Base-by-base conservation (phyloP, 768 basidiomycete species). In the Pleurotus sapidus region DNA sequence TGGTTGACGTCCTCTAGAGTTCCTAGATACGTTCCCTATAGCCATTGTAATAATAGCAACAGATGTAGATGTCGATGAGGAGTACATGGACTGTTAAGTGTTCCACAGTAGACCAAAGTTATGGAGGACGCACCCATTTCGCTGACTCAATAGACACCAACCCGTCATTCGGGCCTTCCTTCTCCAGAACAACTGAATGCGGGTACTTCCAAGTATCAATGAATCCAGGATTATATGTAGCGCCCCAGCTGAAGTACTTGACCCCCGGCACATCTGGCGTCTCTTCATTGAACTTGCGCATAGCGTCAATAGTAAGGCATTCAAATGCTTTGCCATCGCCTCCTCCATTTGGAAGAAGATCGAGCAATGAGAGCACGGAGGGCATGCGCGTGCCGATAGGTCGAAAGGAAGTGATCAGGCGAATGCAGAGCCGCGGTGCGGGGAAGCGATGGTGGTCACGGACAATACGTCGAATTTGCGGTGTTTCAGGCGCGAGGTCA, bases 291-390 rank as follows among this genome's bases (percentile, higher is more conserved):
- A 99, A 99, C 50, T 79, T 71, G 37, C 80, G 81, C 96, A 98
- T 99, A 59, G 84, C 86, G 25, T 88, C 85, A 6, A 87, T 71
- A 0, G 94, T 95, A 46, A 99, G 84, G 57, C 81, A 89, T 65
- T 93, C 86, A 60, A 99, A 98, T 3, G 97, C 97, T 60, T 85
- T 88, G 6, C 97, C 97, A 61, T 98, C 95, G 8, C 97, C 97
- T 1, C 93, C 92, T 8, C 95, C 92, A 57, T 91, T 96, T 0
- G 95, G 91, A 2, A 94, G 81, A 42, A 97, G 67, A 60, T 94
- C 89, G 18, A 99, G 82, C 14, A 91, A 75, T 17, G 85, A 79
- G 25, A 92, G 76, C 14, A 92, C 81, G 3, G 83, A 83, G 17
- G 89, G 86, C 73, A 92, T 79, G 43, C 84, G 83, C 11, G 76